Evolutionary conservation across 2,329 filamentous ascomycete genomes (phyloP).

Genomic region (Stachybotrys chlorohalonatus): DNA sequence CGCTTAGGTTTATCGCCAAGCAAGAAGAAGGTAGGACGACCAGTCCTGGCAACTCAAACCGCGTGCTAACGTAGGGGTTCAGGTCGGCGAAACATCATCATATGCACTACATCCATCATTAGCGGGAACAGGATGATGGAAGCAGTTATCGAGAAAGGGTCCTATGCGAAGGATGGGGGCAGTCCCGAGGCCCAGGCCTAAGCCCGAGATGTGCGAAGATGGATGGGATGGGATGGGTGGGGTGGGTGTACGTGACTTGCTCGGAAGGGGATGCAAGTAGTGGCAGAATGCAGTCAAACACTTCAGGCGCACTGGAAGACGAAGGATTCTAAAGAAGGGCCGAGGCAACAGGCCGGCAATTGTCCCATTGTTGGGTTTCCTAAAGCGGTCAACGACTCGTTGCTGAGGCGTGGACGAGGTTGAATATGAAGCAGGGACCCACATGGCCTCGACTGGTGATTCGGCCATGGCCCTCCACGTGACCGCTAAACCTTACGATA

Average conservation of each 20-base stretch:
- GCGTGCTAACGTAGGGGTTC: constrained; percentile 2
- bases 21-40: constrained; percentile 60
- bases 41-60: constrained; percentile 5
- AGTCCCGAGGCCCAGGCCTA: constrained; percentile 8
- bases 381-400: not conserved
- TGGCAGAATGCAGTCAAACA: not conserved
- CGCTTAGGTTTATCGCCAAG: constrained; percentile 78
- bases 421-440: constrained; percentile 2
- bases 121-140: constrained; percentile 87
- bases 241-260: too few species aligned
- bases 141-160: constrained; percentile 65
- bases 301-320: too few species aligned
- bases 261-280: too few species aligned
- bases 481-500: constrained; percentile 8
- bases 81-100: constrained; percentile 74
- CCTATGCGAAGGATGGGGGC: constrained; percentile 38
- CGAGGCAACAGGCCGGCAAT: not conserved
- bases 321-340: not conserved
- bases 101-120: constrained; percentile 87
- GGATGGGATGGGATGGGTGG: too few species aligned
- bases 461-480: constrained; percentile 9
- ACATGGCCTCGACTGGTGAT: constrained; percentile 6
- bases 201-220: too few species aligned
- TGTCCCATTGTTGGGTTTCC: not conserved
- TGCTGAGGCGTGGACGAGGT: not conserved